Percentiles rank a stretch among this genome's conserved stretches.
phyloP scores from a whole-genome alignment of 106 monocot genomes.

The Xerophyta viscosa region DNA sequence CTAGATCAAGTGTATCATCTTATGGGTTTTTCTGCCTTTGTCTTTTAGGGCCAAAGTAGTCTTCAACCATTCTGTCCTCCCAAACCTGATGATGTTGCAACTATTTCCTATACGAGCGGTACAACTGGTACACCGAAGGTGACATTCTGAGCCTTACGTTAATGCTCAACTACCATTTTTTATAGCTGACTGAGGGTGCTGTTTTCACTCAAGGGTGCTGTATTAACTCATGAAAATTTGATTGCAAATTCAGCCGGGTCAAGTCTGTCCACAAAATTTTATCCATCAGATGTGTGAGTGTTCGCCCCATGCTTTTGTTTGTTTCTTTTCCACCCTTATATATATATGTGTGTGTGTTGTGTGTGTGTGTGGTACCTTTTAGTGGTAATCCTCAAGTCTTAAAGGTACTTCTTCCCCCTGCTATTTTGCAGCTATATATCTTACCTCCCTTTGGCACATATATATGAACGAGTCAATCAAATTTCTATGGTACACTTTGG shows the following conservation, averaged over 20 bases:
- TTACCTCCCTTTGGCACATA: slow-evolving; percentile 96
- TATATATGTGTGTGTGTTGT: too few species aligned
- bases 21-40: neutral
- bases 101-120: slow-evolving; percentile 98
- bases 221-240: slow-evolving; percentile 77
- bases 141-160: neutral
- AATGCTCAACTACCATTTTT: neutral
- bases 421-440: slow-evolving; percentile 71
- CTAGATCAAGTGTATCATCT: too few species aligned
- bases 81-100: slow-evolving; percentile 80
- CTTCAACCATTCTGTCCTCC: slow-evolving; percentile 77
- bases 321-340: neutral
- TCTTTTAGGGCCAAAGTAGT: slow-evolving; percentile 52
- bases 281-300: slow-evolving; percentile 76
- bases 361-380: neutral
- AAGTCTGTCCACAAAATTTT: slow-evolving; percentile 29
- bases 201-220: slow-evolving; percentile 57
- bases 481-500: slow-evolving; percentile 55
- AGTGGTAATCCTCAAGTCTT: too few species aligned
- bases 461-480: slow-evolving; percentile 87
- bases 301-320: neutral
- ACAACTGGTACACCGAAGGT: slow-evolving; percentile 99
- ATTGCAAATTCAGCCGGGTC: slow-evolving; percentile 82
- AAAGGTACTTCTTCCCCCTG: too few species aligned
- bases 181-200: neutral